phyloP scores from a whole-genome alignment of 1,139 yeast genomes.

The Lodderomyces beijingensis region DNA sequence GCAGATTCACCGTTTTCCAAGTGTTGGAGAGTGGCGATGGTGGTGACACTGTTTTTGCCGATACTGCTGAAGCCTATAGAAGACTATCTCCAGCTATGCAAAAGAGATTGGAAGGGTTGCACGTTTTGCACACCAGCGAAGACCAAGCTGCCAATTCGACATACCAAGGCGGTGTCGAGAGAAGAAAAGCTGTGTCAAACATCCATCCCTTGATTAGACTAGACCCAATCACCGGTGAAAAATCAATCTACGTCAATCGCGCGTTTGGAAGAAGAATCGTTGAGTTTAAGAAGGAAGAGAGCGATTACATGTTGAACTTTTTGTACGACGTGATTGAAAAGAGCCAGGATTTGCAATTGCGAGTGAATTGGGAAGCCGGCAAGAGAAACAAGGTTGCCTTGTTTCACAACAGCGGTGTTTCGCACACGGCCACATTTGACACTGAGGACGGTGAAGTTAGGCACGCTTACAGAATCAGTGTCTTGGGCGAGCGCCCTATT shows the following conservation, averaged over 20 bases:
- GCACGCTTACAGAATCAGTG: constrained; percentile 43
- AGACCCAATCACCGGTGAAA: constrained; percentile 54
- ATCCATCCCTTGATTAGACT: constrained; percentile 55
- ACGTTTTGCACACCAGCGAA: constrained; percentile 59
- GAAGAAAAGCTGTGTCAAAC: constrained; percentile 40
- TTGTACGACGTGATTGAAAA: constrained; percentile 44
- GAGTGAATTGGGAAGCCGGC: constrained; percentile 50
- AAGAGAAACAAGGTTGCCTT: constrained; percentile 48
- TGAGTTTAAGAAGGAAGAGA: constrained; percentile 55
- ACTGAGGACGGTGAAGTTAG: constrained; percentile 32
- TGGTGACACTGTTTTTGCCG: constrained; percentile 32
- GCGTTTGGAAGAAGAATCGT: constrained; percentile 53
- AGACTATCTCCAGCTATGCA: constrained; percentile 28
- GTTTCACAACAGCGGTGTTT: constrained; percentile 45
- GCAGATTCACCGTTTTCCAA: constrained; percentile 28
- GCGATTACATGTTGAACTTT: constrained; percentile 46
- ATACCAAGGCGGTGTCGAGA: constrained; percentile 36
- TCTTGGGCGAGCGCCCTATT: constrained; percentile 46
- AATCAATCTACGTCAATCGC: constrained; percentile 48
- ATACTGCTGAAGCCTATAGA: constrained; percentile 28
- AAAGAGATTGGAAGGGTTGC: constrained; percentile 14
- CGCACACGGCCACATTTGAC: constrained; percentile 41
- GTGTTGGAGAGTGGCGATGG: constrained; percentile 32
- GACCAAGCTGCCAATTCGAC: constrained; percentile 57
- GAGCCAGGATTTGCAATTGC: constrained; percentile 50